Evolutionary conservation across 257 asterid species (phyloP).

Genomic region (Ilex asprella): DNA sequence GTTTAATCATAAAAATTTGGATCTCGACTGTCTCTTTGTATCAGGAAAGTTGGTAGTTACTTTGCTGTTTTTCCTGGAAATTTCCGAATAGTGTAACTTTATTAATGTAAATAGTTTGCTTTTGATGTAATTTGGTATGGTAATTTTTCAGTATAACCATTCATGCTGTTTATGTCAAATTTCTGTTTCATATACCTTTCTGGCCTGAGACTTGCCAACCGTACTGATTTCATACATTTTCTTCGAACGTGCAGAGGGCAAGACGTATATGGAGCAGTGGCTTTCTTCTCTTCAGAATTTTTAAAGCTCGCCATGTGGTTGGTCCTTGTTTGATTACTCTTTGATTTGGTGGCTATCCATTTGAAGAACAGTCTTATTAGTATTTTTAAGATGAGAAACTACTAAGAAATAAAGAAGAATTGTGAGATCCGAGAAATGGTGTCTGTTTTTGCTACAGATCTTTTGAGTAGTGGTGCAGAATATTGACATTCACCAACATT

Average conservation of each 20-base stretch:
- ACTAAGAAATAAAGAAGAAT: conserved; percentile 4
- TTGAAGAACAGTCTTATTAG: background rate
- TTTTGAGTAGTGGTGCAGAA: conserved; percentile 1
- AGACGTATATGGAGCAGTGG: conserved; percentile 71
- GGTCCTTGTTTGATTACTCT: conserved; percentile 8
- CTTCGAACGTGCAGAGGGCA: conserved; percentile 44
- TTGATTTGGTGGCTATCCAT: conserved; percentile 2
- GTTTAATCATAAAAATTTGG: no score
- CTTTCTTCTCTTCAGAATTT: conserved; percentile 65
- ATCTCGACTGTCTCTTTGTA: background rate
- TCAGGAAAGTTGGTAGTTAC: conserved; percentile 4
- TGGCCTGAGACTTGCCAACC: background rate
- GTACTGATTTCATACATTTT: background rate
- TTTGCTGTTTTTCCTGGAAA: conserved; percentile 1
- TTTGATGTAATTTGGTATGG: background rate
- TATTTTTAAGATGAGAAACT: conserved; percentile 7
- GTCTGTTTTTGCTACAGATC: background rate
- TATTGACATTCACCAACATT: conserved; percentile 4
- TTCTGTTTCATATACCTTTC: background rate
- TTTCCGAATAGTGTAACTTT: no score
- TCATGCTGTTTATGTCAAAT: background rate
- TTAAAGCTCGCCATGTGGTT: conserved; percentile 30
- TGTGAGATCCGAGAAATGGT: conserved; percentile 4
- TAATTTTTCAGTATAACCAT: no score
- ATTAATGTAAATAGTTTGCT: no score